Evolutionary conservation across 192 early-diverging fungal species (phyloP).

Genomic region (Thamnidium elegans): DNA sequence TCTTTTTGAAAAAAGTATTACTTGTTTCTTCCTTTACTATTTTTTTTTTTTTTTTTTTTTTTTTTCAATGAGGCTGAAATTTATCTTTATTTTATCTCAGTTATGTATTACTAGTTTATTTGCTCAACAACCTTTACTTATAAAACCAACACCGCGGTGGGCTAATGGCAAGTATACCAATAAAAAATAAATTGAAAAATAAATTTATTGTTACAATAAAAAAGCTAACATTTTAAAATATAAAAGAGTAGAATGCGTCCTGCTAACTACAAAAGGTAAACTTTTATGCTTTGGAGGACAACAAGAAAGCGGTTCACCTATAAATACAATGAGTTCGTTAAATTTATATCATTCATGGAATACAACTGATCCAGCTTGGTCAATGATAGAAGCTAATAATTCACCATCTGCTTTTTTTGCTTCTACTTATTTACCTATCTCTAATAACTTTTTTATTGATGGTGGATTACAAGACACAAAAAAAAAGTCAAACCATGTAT

Average conservation of each 20-base stretch:
- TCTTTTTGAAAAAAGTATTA: not conserved
- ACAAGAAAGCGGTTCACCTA: not conserved
- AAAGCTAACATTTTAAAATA: not conserved
- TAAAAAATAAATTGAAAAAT: not conserved
- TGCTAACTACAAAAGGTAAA: constrained; percentile 11
- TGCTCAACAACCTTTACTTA: not conserved
- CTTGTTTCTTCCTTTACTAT: too few species aligned
- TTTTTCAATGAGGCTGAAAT: not conserved
- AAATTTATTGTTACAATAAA: not conserved
- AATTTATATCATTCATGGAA: constrained; percentile 10
- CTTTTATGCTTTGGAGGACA: constrained; percentile 10
- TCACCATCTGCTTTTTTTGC: constrained; percentile 7
- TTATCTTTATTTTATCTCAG: not conserved
- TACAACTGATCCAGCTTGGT: constrained; percentile 12
- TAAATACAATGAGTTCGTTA: constrained; percentile 2
- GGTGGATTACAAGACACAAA: constrained; percentile 11
- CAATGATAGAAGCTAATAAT: not conserved
- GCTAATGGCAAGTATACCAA: constrained; percentile 12
- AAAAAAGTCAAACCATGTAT: not conserved
- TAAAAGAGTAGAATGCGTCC: constrained; percentile 16
- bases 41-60: not conserved
- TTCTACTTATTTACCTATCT: not conserved
- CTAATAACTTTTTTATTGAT: constrained; percentile 5
- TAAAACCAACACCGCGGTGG: constrained; percentile 21
- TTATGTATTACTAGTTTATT: not conserved